Evolutionary conservation across 2,329 filamentous ascomycete genomes (phyloP), one percentile per base, ranked within the genome.

Genomic region (Neopestalotiopsis sp.): DNA sequence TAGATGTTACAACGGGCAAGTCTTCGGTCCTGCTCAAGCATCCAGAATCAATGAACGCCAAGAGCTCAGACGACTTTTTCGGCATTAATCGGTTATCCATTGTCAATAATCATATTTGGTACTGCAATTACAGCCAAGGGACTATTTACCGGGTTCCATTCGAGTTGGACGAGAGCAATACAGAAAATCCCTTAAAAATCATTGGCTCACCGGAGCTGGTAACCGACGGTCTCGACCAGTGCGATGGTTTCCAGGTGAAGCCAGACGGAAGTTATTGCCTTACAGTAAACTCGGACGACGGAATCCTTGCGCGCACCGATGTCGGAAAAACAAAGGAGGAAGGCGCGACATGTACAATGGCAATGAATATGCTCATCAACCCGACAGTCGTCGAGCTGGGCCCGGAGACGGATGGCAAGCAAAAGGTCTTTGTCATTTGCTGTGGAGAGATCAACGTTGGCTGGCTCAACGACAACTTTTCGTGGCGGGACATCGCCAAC

Each of bases 371-470:
- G 58, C 72, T 79, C n/a, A 73, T 77, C 56, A 72, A 70, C n/a
- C 77, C 77, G 17, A 77, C 76, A 1, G 71, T 74, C 4, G 68
- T 78, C 2, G 74, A 77, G 66, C 62, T 78, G 13, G 66, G 67
- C 9, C 67, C 71, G 40, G 49, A 68, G 20, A 28, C 14, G 12
- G 67, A 73, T 45, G 68, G 56, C 12, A 71, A 73, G 67, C 69
- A 70, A n/a, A 76, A 73, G 66, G 58, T 79, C 20, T 76, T 73
- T 32, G 69, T 78, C 14, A 72, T 77, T 3, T 79, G 77, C 69
- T 76, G 73, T 63, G 77, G 77, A 20, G 72, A 76, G 68, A 76
- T 78, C 63, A 73, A 78, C 58, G 73, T 78, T 77, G 72, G 78
- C 69, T 76, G 74, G 74, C 69, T 71, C 42, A 75, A 75, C 56